phyloP scores from a whole-genome alignment of 805 yeast genomes.

The Spencermartinsiella europaea region DNA sequence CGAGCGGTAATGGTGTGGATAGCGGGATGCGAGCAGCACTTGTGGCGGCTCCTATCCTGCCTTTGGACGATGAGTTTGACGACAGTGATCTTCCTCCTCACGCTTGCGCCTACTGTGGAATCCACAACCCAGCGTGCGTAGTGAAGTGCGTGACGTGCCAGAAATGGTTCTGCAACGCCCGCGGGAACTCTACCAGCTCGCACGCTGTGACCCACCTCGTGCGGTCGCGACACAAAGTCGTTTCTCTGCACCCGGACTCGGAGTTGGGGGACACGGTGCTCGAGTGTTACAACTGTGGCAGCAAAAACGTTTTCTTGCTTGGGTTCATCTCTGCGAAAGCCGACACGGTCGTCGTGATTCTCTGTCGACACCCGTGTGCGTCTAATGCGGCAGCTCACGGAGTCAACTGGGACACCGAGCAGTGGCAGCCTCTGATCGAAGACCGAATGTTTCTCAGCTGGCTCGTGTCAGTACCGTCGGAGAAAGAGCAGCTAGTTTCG shows the following conservation, averaged over 20 bases:
- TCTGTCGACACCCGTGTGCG: conserved; percentile 82
- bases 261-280: conserved; percentile 81
- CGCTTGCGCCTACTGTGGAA: conserved; percentile 65
- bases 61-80: conserved; percentile 16
- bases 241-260: conserved; percentile 71
- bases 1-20: not conserved
- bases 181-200: conserved; percentile 53
- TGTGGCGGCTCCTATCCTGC: conserved; percentile 2
- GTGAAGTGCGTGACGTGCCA: conserved; percentile 72
- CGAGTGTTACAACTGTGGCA: conserved; percentile 90
- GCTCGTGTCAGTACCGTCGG: conserved; percentile 69
- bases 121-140: conserved; percentile 57
- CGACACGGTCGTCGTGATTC: conserved; percentile 77
- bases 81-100: conserved; percentile 34
- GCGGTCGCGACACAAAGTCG: conserved; percentile 66
- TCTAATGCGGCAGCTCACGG: conserved; percentile 49
- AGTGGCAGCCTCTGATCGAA: conserved; percentile 84
- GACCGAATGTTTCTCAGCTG: conserved; percentile 73
- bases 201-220: conserved; percentile 86
- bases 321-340: conserved; percentile 86
- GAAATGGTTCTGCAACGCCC: conserved; percentile 88
- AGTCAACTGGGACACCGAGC: conserved; percentile 76
- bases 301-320: conserved; percentile 67
- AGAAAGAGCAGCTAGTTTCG: conserved; percentile 54
- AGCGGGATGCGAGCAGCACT: not conserved